Base-by-base conservation (phyloP, 2,329 filamentous ascomycete species). In the Aaosphaeria pasadenensis region DNA sequence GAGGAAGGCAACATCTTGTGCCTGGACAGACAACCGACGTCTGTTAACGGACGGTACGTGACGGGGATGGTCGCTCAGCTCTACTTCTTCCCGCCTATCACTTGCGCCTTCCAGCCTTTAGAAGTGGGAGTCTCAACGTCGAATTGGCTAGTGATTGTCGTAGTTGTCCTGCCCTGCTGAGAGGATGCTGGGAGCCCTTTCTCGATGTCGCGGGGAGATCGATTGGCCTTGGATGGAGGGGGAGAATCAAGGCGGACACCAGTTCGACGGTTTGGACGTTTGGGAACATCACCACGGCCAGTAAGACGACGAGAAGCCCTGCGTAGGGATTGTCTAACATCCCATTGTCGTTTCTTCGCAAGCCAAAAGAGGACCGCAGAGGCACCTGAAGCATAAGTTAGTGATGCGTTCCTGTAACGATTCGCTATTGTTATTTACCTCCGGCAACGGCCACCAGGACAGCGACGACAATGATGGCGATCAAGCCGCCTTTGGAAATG, bases 321-420 rank as follows among this genome's bases (percentile, higher is more conserved):
- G 47, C 85, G 81, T 48, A 95, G 77, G 30, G 79, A 87, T 64
- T 88, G 83, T 49, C 85, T 82, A 56, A 94, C 76, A 56, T 85
- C 87, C 89, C 89, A 94, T 69, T 91, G 88, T 42, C 85, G 83
- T 74, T 89, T 91, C 77, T 94, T 94, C 47, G 89, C 87, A 35
- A 92, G 67, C 68, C 86, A 89, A 74, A 88, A 95, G 30, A 94
- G 81, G 2, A 83, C 73, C 3, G 84, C 81, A 32, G 80, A 85
- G 24, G 77, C 77, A 53, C 85, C 87, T 87, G 55, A 36, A n/a
- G 7, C 2, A n/a, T 4, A n/a, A n/a, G 33, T 36, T 4, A 36
- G 17, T 11, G 55, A 63, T 54, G 64, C 48, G 49, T 43, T 47
- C 45, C 30, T 30, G 5, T 39, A 31, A 2, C 2, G 17, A 24